These are phyloP conservation scores for Elsinoe perseae DNA, from an alignment of 2,329 filamentous ascomycete species.

Conservation along the genomic window DNA sequence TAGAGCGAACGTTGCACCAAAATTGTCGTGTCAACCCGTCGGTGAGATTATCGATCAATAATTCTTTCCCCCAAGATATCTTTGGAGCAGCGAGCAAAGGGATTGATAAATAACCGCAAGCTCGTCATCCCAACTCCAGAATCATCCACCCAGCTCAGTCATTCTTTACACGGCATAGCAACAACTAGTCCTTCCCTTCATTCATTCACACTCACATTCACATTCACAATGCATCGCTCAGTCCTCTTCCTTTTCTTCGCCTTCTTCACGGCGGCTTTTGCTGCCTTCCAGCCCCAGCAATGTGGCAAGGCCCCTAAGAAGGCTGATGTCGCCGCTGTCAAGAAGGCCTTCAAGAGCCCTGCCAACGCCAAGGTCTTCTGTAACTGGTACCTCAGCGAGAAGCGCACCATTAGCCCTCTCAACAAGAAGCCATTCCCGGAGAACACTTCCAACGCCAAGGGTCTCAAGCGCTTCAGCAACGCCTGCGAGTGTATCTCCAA, in stretches of 20 bases:
- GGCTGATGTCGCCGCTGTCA: conserved; percentile 1
- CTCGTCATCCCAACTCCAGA: conserved; percentile 7
- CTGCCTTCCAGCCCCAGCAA: neutral
- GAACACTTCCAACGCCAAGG: neutral
- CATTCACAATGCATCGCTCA: conserved; percentile 7
- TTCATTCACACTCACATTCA: neutral
- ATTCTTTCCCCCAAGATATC: neutral
- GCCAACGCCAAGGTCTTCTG: neutral
- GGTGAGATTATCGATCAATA: conserved; percentile 13
- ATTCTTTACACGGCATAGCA: neutral
- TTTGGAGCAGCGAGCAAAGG: neutral
- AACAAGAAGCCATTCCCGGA: neutral
- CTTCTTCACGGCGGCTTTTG: conserved; percentile 1
- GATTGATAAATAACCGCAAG: neutral
- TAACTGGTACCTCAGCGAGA: conserved; percentile 3
- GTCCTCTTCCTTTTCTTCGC: conserved; percentile 10
- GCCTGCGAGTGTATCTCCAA: conserved; percentile 12
- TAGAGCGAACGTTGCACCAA: neutral
- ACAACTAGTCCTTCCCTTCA: neutral
- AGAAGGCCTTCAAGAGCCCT: neutral
- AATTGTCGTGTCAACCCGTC: conserved; percentile 7
- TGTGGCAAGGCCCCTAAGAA: neutral
- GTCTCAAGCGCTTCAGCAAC: conserved; percentile 7
- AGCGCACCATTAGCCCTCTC: neutral
- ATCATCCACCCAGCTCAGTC: conserved; percentile 7